Evolutionary conservation across 208 protist genomes (phyloP).

Genomic region (Trypanosoma melophagium): DNA sequence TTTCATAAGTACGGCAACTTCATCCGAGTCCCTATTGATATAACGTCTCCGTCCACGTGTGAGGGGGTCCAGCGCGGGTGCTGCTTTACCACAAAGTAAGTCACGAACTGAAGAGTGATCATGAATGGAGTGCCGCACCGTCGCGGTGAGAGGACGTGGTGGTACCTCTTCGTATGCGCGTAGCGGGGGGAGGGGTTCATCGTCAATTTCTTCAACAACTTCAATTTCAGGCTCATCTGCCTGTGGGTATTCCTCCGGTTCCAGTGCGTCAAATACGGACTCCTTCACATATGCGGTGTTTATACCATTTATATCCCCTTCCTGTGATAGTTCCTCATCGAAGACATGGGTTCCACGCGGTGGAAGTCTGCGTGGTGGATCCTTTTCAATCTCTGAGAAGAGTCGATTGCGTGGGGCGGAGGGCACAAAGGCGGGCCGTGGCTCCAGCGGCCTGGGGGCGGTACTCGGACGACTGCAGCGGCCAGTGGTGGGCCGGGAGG

Average conservation of each 20-base stretch:
- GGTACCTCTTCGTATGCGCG: constrained; percentile 21
- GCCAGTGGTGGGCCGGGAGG: constrained; percentile 35
- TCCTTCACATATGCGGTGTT: constrained; percentile 26
- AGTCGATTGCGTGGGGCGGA: constrained; percentile 64
- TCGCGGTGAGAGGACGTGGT: constrained; percentile 36
- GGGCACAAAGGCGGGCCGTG: constrained; percentile 55
- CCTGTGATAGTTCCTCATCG: background rate
- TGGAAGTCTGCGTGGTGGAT: constrained; percentile 39
- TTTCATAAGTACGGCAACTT: constrained; percentile 25
- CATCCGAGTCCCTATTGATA: constrained; percentile 25
- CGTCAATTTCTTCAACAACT: constrained; percentile 41
- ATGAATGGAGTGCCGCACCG: constrained; percentile 40
- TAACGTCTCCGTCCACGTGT: constrained; percentile 22
- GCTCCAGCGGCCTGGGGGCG: constrained; percentile 21
- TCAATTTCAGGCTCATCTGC: constrained; percentile 51
- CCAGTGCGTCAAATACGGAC: constrained; percentile 22
- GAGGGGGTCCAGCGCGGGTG: constrained; percentile 7
- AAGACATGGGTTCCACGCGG: constrained; percentile 1
- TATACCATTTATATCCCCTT: constrained; percentile 5
- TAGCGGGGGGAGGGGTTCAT: constrained; percentile 15
- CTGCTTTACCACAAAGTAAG: constrained; percentile 52
- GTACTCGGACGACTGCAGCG: constrained; percentile 21
- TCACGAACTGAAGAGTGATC: constrained; percentile 61
- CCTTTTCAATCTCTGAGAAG: constrained; percentile 76
- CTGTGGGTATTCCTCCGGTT: constrained; percentile 12